phyloP scores from a whole-genome alignment of 2,329 filamentous ascomycete species.

The Trichoderma citrinoviride region DNA sequence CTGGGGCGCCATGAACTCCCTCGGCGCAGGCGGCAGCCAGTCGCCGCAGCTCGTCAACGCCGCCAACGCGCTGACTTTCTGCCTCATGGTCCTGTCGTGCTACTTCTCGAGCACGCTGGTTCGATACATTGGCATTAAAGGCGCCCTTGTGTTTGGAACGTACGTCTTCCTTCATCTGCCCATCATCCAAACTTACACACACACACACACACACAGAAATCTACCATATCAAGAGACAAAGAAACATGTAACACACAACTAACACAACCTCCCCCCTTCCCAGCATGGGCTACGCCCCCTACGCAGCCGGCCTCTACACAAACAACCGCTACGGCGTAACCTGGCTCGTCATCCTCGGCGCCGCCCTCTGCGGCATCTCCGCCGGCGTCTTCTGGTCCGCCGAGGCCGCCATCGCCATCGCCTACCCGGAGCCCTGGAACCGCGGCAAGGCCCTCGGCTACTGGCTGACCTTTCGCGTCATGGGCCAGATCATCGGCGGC shows the following conservation, averaged over 20 bases:
- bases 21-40: slow-evolving; percentile 66
- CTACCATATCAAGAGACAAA: no score
- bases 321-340: slow-evolving; percentile 68
- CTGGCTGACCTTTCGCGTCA: slow-evolving; percentile 60
- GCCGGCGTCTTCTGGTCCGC: slow-evolving; percentile 75
- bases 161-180: slow-evolving; percentile 30
- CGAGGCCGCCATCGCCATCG: slow-evolving; percentile 69
- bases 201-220: no score
- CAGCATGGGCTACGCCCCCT: slow-evolving; percentile 64
- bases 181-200: no score
- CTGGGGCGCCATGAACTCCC: slow-evolving; percentile 70
- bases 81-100: slow-evolving; percentile 70
- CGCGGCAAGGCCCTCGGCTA: slow-evolving; percentile 63
- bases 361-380: slow-evolving; percentile 65
- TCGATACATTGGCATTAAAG: slow-evolving; percentile 67
- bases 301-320: slow-evolving; percentile 66
- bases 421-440: slow-evolving; percentile 69
- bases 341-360: slow-evolving; percentile 68
- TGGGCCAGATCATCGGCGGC: slow-evolving; percentile 68
- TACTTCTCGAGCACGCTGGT: slow-evolving; percentile 63
- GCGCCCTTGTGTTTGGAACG: slow-evolving; percentile 68
- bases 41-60: slow-evolving; percentile 66
- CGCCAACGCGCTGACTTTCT: slow-evolving; percentile 69
- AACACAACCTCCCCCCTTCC: not conserved
- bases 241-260: not conserved